A percentile compares a stretch with the other conserved stretches of the same genome.
phyloP scores from a whole-genome alignment of 2,329 filamentous ascomycete genomes.

The Myriosclerotinia curreyana region DNA sequence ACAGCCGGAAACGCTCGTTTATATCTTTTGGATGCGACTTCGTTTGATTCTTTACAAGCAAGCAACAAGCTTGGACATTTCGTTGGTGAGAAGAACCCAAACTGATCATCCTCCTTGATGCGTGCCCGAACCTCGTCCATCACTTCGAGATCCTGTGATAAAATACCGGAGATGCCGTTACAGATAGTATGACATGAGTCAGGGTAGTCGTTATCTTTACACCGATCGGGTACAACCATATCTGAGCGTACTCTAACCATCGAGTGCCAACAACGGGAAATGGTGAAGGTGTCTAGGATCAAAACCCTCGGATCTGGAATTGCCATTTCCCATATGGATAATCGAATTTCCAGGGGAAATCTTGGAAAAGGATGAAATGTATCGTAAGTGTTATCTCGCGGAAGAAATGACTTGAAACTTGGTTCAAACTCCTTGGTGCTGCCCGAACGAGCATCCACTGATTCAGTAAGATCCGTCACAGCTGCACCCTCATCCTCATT shows the following conservation, averaged over 20 bases:
- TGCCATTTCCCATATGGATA: neutral
- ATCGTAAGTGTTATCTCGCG: neutral
- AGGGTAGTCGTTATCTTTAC: neutral
- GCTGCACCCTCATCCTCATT: no score
- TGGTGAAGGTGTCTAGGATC: neutral
- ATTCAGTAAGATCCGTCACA: no score
- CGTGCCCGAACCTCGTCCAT: neutral
- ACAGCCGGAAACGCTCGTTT: conserved; percentile 1
- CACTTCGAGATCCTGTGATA: neutral
- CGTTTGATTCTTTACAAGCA: conserved; percentile 3
- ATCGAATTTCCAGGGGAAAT: neutral
- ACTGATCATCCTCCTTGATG: neutral
- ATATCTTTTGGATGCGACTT: neutral
- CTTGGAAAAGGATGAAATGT: neutral
- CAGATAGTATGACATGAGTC: neutral
- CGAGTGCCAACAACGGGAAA: conserved; percentile 1
- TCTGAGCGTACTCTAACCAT: conserved; percentile 13
- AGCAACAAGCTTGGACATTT: neutral
- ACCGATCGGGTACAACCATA: neutral
- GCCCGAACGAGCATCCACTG: neutral
- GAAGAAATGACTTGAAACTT: no score
- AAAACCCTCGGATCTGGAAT: neutral
- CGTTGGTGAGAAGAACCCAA: neutral
- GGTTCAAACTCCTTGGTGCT: neutral
- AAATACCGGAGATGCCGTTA: neutral